A percentile compares a stretch with the other conserved stretches of the same genome.
These are phyloP conservation scores for Triticum dicoccoides DNA, from an alignment of 176 grass and related monocot genomes.

Conservation along the genomic window DNA sequence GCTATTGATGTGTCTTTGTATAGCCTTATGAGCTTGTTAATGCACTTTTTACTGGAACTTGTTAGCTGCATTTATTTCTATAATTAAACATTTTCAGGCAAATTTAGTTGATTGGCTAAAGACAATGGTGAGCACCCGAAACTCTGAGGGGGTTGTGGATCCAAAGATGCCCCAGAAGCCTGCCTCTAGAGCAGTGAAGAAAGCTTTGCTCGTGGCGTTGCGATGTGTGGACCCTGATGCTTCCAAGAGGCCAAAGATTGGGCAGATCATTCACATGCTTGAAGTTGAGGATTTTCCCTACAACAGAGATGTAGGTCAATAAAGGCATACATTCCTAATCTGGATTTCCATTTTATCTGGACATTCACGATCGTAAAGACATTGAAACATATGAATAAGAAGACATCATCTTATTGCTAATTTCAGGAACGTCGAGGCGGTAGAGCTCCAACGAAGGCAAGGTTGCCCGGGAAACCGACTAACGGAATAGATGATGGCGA, in stretches of 20 bases:
- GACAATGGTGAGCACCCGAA: constrained; percentile 77
- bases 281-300: constrained; percentile 96
- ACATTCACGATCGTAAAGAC: background rate
- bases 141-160: constrained; percentile 82
- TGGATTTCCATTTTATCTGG: constrained; percentile 12
- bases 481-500: constrained; percentile 23
- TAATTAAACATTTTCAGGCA: constrained; percentile 45
- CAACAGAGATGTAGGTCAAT: constrained; percentile 65
- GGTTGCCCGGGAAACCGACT: constrained; percentile 27
- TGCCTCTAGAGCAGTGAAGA: constrained; percentile 76
- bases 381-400: background rate
- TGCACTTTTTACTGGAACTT: no score
- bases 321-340: background rate
- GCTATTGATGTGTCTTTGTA: background rate
- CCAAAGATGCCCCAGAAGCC: constrained; percentile 82
- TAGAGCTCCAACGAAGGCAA: constrained; percentile 51
- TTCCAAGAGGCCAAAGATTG: constrained; percentile 82
- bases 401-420: background rate
- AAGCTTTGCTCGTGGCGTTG: constrained; percentile 79
- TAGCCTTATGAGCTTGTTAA: background rate
- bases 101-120: constrained; percentile 98
- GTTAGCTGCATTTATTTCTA: background rate
- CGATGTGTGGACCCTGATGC: constrained; percentile 93
- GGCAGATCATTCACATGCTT: constrained; percentile 95
- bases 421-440: constrained; percentile 63